Conservation (phyloP, 2,329 filamentous ascomycete genomes). For the Exserohilum rostratum region DNA sequence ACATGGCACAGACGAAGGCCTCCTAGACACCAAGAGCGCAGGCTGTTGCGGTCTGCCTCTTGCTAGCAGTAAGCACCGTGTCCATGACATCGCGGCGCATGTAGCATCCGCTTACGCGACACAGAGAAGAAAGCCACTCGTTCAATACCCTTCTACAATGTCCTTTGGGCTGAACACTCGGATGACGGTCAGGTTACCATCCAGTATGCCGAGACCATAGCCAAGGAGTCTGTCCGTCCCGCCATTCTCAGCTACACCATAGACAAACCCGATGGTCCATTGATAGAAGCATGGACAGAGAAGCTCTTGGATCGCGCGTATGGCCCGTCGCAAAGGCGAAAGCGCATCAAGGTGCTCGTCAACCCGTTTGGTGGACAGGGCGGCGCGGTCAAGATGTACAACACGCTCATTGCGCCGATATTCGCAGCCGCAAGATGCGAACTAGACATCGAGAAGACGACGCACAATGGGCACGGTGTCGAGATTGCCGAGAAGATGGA, state of each 20-base stretch:
- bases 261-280: constrained; percentile 56
- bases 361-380: constrained; percentile 92
- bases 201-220: constrained; percentile 69
- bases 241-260: constrained; percentile 67
- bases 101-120: constrained; percentile 12
- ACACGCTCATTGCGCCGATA: constrained; percentile 77
- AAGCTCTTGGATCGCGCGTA: constrained; percentile 74
- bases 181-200: constrained; percentile 67
- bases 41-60: constrained; percentile 63
- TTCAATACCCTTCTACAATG: constrained; percentile 77
- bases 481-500: constrained; percentile 78
- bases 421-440: constrained; percentile 80
- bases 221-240: constrained; percentile 64
- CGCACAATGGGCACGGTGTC: constrained; percentile 75
- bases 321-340: constrained; percentile 68
- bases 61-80: constrained; percentile 52
- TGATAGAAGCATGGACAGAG: constrained; percentile 66
- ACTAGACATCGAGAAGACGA: constrained; percentile 75
- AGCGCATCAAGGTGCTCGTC: constrained; percentile 84
- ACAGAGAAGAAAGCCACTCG: constrained; percentile 57
- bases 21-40: constrained; percentile 55
- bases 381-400: constrained; percentile 73
- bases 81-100: not conserved
- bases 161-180: constrained; percentile 78
- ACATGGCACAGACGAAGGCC: constrained; percentile 57